Conservation (phyloP, 2,329 filamentous ascomycete genomes). For the Trichophyton schoenleinii region DNA sequence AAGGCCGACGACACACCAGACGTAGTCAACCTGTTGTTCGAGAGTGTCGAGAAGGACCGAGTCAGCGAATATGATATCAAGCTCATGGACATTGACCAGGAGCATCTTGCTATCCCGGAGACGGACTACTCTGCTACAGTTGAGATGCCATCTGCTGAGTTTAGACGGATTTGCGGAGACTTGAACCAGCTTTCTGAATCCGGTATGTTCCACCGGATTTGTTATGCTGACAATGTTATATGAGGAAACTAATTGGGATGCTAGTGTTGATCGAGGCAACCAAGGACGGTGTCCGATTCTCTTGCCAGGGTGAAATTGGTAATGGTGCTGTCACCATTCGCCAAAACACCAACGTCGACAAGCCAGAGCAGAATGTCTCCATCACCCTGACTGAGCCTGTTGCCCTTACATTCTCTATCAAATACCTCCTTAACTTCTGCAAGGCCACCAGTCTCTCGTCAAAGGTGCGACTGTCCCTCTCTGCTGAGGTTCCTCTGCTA, state of each 20-base stretch:
- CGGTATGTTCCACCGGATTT: slow-evolving; percentile 47
- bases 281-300: slow-evolving; percentile 96
- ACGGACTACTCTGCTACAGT: slow-evolving; percentile 96
- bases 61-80: slow-evolving; percentile 99
- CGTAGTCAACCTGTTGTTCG: slow-evolving; percentile 88
- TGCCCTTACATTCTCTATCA: slow-evolving; percentile 89
- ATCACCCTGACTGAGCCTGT: slow-evolving; percentile 91
- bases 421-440: slow-evolving; percentile 99
- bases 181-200: slow-evolving; percentile 87
- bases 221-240: not conserved
- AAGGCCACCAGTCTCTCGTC: slow-evolving; percentile 78
- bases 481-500: slow-evolving; percentile 87
- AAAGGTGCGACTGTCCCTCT: slow-evolving; percentile 82
- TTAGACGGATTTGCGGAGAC: slow-evolving; percentile 90
- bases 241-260: not conserved
- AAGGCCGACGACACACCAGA: slow-evolving; percentile 97
- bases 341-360: slow-evolving; percentile 77
- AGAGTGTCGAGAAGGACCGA: slow-evolving; percentile 75
- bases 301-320: slow-evolving; percentile 86
- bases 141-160: slow-evolving; percentile 75
- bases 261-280: slow-evolving; percentile 86
- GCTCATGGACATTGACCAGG: slow-evolving; percentile 99
- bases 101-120: slow-evolving; percentile 95
- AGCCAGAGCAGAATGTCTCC: slow-evolving; percentile 70
- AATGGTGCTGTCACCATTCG: slow-evolving; percentile 87